These are phyloP conservation scores for Thuja plicata DNA, from an alignment of 83 land plant species.

Conservation along the genomic window DNA sequence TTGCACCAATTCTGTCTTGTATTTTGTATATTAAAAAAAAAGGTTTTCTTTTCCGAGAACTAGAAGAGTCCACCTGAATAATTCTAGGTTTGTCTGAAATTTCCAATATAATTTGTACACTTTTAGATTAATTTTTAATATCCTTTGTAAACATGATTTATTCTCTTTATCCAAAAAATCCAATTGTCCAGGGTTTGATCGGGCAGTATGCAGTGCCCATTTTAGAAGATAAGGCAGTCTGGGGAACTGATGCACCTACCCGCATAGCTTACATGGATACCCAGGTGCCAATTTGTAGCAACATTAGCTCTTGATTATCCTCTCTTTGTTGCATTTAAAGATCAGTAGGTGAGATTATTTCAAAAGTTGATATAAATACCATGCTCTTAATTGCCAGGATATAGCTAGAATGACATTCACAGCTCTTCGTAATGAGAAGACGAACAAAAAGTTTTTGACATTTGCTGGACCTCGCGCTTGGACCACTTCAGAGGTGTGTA, in stretches of 20 bases:
- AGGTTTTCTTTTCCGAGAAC: not conserved
- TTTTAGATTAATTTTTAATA: not conserved
- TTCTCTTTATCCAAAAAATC: not conserved
- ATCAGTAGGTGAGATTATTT: not conserved
- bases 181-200: slow-evolving; percentile 76
- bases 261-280: slow-evolving; percentile 99
- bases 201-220: slow-evolving; percentile 99
- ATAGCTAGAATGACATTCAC: slow-evolving; percentile 92
- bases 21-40: not conserved
- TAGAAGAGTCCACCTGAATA: not conserved
- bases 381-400: slow-evolving; percentile 52
- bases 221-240: slow-evolving; percentile 96
- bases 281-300: slow-evolving; percentile 51
- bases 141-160: not conserved
- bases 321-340: not conserved
- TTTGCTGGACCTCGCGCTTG: slow-evolving; percentile 99
- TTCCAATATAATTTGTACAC: not conserved
- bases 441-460: slow-evolving; percentile 75
- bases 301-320: not conserved
- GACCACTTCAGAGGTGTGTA: slow-evolving; percentile 96
- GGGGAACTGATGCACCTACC: slow-evolving; percentile 99
- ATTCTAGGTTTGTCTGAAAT: not conserved
- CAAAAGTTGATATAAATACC: not conserved
- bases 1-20: not conserved
- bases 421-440: slow-evolving; percentile 82